A percentile compares a stretch with the other conserved stretches of the same genome.
Evolutionary conservation across 805 yeast species (phyloP).

Genomic region (Schwanniomyces occidentalis): DNA sequence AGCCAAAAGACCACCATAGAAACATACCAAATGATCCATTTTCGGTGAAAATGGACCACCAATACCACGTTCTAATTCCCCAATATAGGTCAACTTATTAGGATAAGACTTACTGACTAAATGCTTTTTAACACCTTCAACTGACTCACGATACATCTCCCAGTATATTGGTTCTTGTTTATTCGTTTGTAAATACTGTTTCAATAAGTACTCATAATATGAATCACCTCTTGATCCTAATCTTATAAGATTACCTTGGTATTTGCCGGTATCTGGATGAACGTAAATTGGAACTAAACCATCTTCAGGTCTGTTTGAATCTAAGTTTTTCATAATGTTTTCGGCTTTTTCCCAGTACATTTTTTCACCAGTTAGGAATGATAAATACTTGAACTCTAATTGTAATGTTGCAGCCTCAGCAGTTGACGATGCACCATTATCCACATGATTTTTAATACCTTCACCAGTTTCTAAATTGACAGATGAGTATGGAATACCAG

Average conservation of each 20-base stretch:
- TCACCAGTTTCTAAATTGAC: constrained; percentile 67
- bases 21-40: constrained; percentile 93
- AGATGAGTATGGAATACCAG: constrained; percentile 79
- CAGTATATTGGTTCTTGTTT: constrained; percentile 60
- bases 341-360: constrained; percentile 81
- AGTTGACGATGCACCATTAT: constrained; percentile 79
- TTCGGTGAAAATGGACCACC: constrained; percentile 59
- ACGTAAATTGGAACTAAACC: constrained; percentile 86
- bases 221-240: constrained; percentile 93
- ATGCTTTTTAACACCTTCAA: constrained; percentile 72
- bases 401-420: constrained; percentile 90
- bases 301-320: constrained; percentile 59
- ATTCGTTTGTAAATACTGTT: constrained; percentile 80
- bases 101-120: constrained; percentile 64
- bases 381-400: constrained; percentile 79
- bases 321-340: constrained; percentile 67
- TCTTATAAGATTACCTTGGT: constrained; percentile 64
- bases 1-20: constrained; percentile 85
- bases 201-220: constrained; percentile 83
- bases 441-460: constrained; percentile 62
- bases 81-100: constrained; percentile 63
- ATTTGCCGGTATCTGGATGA: constrained; percentile 71
- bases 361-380: constrained; percentile 76
- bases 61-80: constrained; percentile 76
- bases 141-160: constrained; percentile 74